phyloP scores from a whole-genome alignment of 2,329 filamentous ascomycete species.

The Diaporthe destruens region DNA sequence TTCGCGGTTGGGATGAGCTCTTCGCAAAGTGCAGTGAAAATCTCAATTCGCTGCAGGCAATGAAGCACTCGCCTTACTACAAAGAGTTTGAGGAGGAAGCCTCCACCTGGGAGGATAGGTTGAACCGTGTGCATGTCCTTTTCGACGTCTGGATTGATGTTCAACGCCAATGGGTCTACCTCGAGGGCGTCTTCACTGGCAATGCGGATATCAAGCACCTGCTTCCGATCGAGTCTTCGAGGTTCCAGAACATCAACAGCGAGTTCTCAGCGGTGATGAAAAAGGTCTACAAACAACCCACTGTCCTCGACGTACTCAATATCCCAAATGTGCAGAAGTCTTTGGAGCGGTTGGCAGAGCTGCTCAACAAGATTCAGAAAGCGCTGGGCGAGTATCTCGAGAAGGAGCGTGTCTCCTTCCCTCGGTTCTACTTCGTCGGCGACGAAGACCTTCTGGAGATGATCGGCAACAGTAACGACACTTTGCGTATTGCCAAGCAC shows the following conservation, averaged over 20 bases:
- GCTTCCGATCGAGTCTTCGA: conserved; percentile 93
- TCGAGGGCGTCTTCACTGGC: conserved; percentile 98
- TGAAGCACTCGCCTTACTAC: conserved; percentile 99
- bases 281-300: conserved; percentile 97
- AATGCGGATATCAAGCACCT: conserved; percentile 99
- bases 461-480: conserved; percentile 99
- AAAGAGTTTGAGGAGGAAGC: conserved; percentile 99
- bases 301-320: conserved; percentile 93
- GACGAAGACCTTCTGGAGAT: conserved; percentile 99
- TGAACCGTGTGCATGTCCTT: conserved; percentile 95
- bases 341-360: conserved; percentile 92
- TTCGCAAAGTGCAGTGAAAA: conserved; percentile 99
- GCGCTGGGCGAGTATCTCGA: conserved; percentile 98
- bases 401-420: conserved; percentile 96
- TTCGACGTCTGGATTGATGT: conserved; percentile 99
- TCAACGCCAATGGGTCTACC: conserved; percentile 99
- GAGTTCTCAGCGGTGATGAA: conserved; percentile 99
- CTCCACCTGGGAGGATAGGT: conserved; percentile 95
- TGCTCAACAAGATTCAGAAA: conserved; percentile 99
- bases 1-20: conserved; percentile 97
- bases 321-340: conserved; percentile 97
- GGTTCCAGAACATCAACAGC: conserved; percentile 99
- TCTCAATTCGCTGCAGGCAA: conserved; percentile 95
- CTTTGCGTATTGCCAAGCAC: conserved; percentile 95
- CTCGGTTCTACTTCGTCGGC: conserved; percentile 98